A percentile compares a stretch with the other conserved stretches of the same genome.
These are phyloP conservation scores for Ricinus communis DNA, from an alignment of 345 rosid species.

Conservation along the genomic window DNA sequence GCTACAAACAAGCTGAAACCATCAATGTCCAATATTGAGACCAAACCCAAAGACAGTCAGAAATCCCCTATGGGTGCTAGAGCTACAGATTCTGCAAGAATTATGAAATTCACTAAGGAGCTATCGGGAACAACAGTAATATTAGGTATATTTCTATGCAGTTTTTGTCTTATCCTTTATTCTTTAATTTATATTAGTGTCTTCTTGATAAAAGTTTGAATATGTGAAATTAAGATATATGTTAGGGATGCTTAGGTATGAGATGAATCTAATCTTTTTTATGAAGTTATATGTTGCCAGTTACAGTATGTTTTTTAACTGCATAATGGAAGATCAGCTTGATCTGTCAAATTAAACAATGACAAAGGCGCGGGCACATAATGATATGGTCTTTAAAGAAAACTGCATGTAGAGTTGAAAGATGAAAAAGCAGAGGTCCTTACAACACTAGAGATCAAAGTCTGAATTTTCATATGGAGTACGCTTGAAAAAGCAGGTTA, in stretches of 20 bases:
- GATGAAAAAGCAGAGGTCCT: too few species aligned
- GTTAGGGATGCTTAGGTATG: background rate
- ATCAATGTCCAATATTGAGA: constrained; percentile 47
- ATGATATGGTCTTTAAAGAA: background rate
- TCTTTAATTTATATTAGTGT: background rate
- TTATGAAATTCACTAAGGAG: constrained; percentile 78
- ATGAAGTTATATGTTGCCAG: background rate
- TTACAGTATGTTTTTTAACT: background rate
- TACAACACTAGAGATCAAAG: too few species aligned
- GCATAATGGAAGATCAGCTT: too few species aligned
- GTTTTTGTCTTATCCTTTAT: background rate
- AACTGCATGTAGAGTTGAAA: background rate
- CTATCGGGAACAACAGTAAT: constrained; percentile 72
- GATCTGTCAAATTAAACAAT: background rate
- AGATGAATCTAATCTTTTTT: background rate
- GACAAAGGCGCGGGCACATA: background rate
- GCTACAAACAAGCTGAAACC: constrained; percentile 47
- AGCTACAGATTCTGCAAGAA: constrained; percentile 86
- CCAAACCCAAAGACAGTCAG: constrained; percentile 45
- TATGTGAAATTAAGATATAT: too few species aligned
- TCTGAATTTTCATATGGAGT: too few species aligned
- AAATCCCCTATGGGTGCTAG: constrained; percentile 64
- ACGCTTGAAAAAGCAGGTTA: too few species aligned
- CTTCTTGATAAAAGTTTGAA: background rate
- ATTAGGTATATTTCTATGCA: constrained; percentile 51